phyloP scores from a whole-genome alignment of 1,139 yeast genomes.

The Yamadazyma diospyri region DNA sequence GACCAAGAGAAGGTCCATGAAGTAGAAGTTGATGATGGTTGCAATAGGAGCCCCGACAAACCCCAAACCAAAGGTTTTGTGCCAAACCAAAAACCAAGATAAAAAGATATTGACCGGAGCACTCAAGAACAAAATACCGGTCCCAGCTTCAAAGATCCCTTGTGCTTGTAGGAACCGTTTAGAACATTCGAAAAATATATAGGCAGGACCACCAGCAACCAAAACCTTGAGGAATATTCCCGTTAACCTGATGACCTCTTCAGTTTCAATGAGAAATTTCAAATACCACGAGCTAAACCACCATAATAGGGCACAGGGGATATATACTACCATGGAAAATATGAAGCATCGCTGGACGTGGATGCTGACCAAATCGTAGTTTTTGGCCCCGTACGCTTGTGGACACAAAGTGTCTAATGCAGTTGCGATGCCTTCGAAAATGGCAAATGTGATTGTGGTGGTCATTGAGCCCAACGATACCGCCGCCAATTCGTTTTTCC shows the following conservation, averaged over 20 bases:
- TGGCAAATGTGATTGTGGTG: slow-evolving; percentile 76
- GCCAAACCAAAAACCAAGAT: slow-evolving; percentile 81
- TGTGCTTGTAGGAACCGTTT: slow-evolving; percentile 88
- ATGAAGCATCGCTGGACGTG: slow-evolving; percentile 64
- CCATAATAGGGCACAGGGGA: slow-evolving; percentile 66
- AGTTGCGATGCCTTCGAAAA: slow-evolving; percentile 86
- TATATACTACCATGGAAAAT: slow-evolving; percentile 50
- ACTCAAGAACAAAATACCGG: slow-evolving; percentile 69
- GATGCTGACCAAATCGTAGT: slow-evolving; percentile 54
- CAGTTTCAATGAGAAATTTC: slow-evolving; percentile 50
- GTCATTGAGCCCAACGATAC: slow-evolving; percentile 89
- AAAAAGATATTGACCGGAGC: slow-evolving; percentile 75
- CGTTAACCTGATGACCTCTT: slow-evolving; percentile 61
- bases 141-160: slow-evolving; percentile 88
- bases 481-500: slow-evolving; percentile 70
- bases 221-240: slow-evolving; percentile 61
- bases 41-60: slow-evolving; percentile 74
- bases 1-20: slow-evolving; percentile 54
- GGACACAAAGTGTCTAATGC: slow-evolving; percentile 87
- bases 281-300: slow-evolving; percentile 60
- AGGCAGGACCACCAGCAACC: slow-evolving; percentile 79
- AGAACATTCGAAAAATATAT: slow-evolving; percentile 76
- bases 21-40: slow-evolving; percentile 66
- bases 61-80: slow-evolving; percentile 56
- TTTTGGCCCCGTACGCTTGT: slow-evolving; percentile 74